Conservation (phyloP, 2,329 filamentous ascomycete species). For the Fusarium cicatricum region DNA sequence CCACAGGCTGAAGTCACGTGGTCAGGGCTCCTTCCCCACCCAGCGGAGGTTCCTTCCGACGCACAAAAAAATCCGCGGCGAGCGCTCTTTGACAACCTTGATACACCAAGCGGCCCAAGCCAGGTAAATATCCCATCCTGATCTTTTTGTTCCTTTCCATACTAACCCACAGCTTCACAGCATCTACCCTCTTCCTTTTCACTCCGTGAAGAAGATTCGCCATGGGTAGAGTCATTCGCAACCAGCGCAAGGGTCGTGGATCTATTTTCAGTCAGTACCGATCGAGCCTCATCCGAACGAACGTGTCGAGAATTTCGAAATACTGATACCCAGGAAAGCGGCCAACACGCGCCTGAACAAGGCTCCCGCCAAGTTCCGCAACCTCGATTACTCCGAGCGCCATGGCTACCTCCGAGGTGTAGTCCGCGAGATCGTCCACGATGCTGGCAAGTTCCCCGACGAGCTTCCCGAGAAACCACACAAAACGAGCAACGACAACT, state of each 20-base stretch:
- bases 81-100: slow-evolving; percentile 46
- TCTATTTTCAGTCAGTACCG: slow-evolving; percentile 63
- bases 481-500: slow-evolving; percentile 32
- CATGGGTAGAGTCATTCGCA: slow-evolving; percentile 71
- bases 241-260: slow-evolving; percentile 69
- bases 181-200: slow-evolving; percentile 46
- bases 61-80: slow-evolving; percentile 51
- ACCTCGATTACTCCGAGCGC: slow-evolving; percentile 94
- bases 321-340: slow-evolving; percentile 58
- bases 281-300: slow-evolving; percentile 32
- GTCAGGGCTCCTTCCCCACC: slow-evolving; percentile 45
- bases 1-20: slow-evolving; percentile 50
- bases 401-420: slow-evolving; percentile 98
- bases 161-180: slow-evolving; percentile 44
- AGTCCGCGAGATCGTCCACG: slow-evolving; percentile 99
- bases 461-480: slow-evolving; percentile 28
- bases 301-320: slow-evolving; percentile 37
- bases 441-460: slow-evolving; percentile 70
- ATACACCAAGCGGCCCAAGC: slow-evolving; percentile 53
- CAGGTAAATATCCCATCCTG: slow-evolving; percentile 47
- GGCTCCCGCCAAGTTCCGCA: slow-evolving; percentile 85
- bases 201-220: slow-evolving; percentile 49
- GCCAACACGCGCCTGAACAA: slow-evolving; percentile 93
- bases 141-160: slow-evolving; percentile 36
- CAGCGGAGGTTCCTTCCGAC: slow-evolving; percentile 40